Evolutionary conservation across 2,329 filamentous ascomycete genomes (phyloP), one percentile per base, ranked within the genome.

Genomic region (Cladophialophora bantiana): DNA sequence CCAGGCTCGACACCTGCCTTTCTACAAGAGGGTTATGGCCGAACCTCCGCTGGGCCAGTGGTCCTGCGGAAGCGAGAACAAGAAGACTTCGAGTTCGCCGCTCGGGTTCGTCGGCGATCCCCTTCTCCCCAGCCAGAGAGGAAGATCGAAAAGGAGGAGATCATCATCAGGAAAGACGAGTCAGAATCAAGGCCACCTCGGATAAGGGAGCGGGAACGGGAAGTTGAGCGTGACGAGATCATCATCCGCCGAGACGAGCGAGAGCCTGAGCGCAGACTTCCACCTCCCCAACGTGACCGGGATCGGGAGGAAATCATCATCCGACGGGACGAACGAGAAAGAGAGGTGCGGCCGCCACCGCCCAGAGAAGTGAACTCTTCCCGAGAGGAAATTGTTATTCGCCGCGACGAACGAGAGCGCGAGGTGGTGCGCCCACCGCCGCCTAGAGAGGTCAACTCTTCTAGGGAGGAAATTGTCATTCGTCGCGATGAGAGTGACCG

Each of bases 381-480:
- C 70, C 57, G 77, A 35, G 83, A 85, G 62, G 82, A 85, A 68
- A 79, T 84, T 61, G 79, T 81, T 65, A 83, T 85, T 75, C 70
- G 75, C 36, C 74, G 73, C 57, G 72, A 74, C 10, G 72, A 76
- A 54, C 65, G 69, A 32, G 71, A 67, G 45, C 67, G 70, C 38
- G 57, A 59, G 38, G 40, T 59, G 38, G 40, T 59, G 15, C 58
- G 67, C 26, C 66, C 66, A 34, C 66, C 66, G 9, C 66, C 67
- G 7, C 63, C 64, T 32, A 54, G 63, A 52, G 65, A 64, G 59
- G 53, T 65, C 35, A 65, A 69, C 35, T 20, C 62, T 72, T 70
- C 74, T 68, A 59, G 77, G 35, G 83, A 85, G 62, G 82, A 85
- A 68, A 79, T 85, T 64, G 79, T 81, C 65, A 83, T 85, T 75